Evolutionary conservation across 495 filamentous ascomycete genomes (phyloP).

Genomic region (Podospora pseudopauciseta): DNA sequence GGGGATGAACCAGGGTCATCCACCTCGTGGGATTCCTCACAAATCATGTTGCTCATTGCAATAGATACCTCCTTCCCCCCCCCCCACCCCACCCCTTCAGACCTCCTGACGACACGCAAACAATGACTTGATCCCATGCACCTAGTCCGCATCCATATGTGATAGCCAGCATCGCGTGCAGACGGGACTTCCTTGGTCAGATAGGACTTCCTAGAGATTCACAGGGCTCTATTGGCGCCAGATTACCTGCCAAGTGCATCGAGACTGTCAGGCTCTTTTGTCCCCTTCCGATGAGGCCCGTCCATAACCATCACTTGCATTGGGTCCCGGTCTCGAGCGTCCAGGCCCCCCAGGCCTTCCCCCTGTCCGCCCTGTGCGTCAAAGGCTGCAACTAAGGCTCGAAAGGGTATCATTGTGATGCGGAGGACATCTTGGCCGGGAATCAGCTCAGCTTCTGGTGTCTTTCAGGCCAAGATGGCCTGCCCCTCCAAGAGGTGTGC

Average conservation of each 20-base stretch:
- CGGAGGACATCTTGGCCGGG: neutral
- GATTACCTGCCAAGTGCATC: neutral
- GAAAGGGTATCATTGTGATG: neutral
- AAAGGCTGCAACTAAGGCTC: neutral
- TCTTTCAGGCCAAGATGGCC: neutral
- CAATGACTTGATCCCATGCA: neutral
- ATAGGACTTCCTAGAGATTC: neutral
- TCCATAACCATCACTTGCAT: neutral
- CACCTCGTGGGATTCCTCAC: neutral
- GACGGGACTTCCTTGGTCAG: neutral
- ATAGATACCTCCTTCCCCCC: neutral
- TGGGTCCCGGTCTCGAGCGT: neutral
- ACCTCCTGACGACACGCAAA: neutral
- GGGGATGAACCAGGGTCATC: neutral
- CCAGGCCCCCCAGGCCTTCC: neutral
- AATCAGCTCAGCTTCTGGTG: neutral
- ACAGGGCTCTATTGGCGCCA: neutral
- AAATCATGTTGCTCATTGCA: neutral
- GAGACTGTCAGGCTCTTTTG: neutral
- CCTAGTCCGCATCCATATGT: neutral
- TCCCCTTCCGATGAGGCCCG: neutral
- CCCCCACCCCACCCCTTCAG: no score
- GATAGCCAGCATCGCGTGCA: neutral
- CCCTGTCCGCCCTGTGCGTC: neutral
- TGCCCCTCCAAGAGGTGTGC: neutral